A percentile compares a stretch with the other conserved stretches of the same genome.
phyloP scores from a whole-genome alignment of 352 stramenopile species.

The Phytophthora litchii region DNA sequence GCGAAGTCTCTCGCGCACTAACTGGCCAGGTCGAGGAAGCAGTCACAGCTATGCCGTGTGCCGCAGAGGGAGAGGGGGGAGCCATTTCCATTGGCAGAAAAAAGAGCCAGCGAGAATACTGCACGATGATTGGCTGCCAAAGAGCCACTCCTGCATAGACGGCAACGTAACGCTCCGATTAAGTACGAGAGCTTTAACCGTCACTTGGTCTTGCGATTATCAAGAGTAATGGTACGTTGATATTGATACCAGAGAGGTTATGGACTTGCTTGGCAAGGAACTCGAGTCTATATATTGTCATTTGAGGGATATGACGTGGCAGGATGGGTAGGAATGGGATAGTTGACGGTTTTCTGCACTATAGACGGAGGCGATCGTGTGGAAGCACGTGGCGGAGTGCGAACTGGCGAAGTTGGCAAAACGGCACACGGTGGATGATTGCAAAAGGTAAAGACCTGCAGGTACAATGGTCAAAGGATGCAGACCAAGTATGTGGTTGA shows the following conservation, averaged over 20 bases:
- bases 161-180: background rate
- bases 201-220: constrained; percentile 1
- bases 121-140: constrained; percentile 22
- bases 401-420: constrained; percentile 45
- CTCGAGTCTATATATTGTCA: no score
- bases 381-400: constrained; percentile 50
- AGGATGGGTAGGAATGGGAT: background rate
- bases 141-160: constrained; percentile 26
- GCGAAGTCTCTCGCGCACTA: constrained; percentile 8
- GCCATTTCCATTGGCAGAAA: constrained; percentile 51
- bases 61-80: constrained; percentile 32
- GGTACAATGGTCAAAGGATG: constrained; percentile 25
- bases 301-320: constrained; percentile 1
- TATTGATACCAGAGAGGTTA: no score
- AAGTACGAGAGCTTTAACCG: constrained; percentile 20
- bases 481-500: background rate
- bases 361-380: constrained; percentile 66
- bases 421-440: constrained; percentile 56
- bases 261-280: no score
- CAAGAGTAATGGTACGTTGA: no score
- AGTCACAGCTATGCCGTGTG: constrained; percentile 36
- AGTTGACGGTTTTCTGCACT: constrained; percentile 17
- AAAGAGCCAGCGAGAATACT: constrained; percentile 43
- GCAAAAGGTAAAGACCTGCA: no score
- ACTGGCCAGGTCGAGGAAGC: constrained; percentile 7